These are phyloP conservation scores for Aspergillus funiculosus DNA, from an alignment of 495 filamentous ascomycete species.

Conservation along the genomic window DNA sequence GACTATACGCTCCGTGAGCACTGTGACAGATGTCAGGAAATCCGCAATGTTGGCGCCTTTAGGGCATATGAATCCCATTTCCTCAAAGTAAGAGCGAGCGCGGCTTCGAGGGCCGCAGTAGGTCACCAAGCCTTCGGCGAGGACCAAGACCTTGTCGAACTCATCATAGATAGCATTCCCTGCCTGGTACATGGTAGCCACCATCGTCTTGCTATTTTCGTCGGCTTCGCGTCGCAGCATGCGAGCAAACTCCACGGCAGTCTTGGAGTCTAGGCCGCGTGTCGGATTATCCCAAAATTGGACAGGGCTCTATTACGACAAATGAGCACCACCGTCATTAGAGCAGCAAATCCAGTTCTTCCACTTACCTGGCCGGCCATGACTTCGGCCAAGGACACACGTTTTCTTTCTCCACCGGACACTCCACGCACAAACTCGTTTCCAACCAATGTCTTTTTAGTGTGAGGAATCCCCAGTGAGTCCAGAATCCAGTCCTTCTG, in stretches of 20 bases:
- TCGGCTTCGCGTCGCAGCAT: constrained; percentile 62
- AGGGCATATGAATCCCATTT: constrained; percentile 67
- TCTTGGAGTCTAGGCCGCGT: constrained; percentile 72
- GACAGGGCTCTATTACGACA: constrained; percentile 59
- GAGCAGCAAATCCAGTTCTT: constrained; percentile 16
- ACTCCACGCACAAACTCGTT: constrained; percentile 80
- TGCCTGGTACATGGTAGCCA: constrained; percentile 78
- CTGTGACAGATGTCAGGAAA: constrained; percentile 75
- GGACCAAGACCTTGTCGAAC: constrained; percentile 73
- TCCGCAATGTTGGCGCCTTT: constrained; percentile 68
- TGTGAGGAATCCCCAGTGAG: constrained; percentile 71
- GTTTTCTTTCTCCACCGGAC: constrained; percentile 77
- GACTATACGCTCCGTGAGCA: constrained; percentile 59
- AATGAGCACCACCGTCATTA: too few relatives aligned
- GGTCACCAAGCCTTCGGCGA: constrained; percentile 75
- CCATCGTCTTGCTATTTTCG: constrained; percentile 58
- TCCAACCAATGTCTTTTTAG: constrained; percentile 71
- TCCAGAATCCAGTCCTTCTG: constrained; percentile 71
- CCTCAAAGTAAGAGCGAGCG: constrained; percentile 62
- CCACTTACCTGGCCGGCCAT: constrained; percentile 49
- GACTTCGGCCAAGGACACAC: constrained; percentile 73
- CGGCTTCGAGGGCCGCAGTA: constrained; percentile 61
- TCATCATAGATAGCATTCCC: constrained; percentile 68
- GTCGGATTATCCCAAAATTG: constrained; percentile 85
- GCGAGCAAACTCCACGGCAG: constrained; percentile 71